These are phyloP conservation scores for Agroathelia rolfsii DNA, from an alignment of 1,284 basidiomycete genomes.

Conservation along the genomic window DNA sequence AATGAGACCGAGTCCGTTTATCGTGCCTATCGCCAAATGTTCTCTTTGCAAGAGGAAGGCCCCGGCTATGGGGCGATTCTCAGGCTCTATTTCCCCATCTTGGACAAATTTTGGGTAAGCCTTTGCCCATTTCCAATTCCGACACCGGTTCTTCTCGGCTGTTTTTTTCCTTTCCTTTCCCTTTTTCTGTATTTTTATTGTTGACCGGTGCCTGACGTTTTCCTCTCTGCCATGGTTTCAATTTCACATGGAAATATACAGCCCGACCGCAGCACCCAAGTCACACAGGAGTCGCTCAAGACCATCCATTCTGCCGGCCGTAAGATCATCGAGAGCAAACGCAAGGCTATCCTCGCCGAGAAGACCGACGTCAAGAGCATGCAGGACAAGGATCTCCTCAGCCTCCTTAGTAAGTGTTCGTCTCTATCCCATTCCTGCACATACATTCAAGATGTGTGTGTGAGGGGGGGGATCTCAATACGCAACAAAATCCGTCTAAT, in stretches of 20 bases:
- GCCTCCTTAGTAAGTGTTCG: slow-evolving; percentile 30
- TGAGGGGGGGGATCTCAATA: no score
- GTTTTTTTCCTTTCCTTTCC: no score
- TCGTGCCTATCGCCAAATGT: slow-evolving; percentile 37
- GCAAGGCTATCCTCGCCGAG: slow-evolving; percentile 24
- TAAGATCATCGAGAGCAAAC: slow-evolving; percentile 31
- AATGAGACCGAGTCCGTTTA: slow-evolving; percentile 39
- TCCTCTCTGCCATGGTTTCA: slow-evolving; percentile 2
- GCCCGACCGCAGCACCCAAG: slow-evolving; percentile 30
- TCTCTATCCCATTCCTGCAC: slow-evolving; percentile 1
- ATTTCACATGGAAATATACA: slow-evolving; percentile 17
- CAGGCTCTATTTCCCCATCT: slow-evolving; percentile 33
- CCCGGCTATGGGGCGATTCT: slow-evolving; percentile 26
- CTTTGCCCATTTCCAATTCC: slow-evolving; percentile 1
- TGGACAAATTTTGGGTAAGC: slow-evolving; percentile 34
- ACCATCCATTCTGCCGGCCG: slow-evolving; percentile 31
- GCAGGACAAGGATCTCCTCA: slow-evolving; percentile 34
- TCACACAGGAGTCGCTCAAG: slow-evolving; percentile 25
- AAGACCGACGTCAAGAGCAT: slow-evolving; percentile 18
- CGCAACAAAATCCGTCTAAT: no score
- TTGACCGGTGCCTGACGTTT: no score
- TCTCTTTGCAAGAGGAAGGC: slow-evolving; percentile 32
- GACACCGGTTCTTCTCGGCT: no score
- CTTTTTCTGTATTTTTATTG: no score
- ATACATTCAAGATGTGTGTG: neutral